Conservation (phyloP, 805 yeast genomes). For the Candida arabinofermentans region DNA sequence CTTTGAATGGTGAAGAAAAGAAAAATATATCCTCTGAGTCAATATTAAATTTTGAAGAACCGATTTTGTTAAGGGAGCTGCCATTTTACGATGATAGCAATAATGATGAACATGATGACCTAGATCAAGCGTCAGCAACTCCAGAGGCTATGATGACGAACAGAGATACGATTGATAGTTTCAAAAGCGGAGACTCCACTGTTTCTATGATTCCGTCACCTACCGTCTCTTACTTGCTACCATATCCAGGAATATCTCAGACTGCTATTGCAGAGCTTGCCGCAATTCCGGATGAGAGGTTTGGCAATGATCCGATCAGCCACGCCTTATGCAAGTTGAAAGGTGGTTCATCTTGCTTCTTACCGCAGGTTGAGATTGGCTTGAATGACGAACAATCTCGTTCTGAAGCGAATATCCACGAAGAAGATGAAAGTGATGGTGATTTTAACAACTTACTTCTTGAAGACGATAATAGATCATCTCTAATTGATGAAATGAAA, state of each 20-base stretch:
- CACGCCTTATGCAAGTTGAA: conserved; percentile 76
- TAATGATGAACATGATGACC: background rate
- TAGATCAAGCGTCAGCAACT: conserved; percentile 1
- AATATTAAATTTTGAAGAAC: background rate
- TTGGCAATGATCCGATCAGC: conserved; percentile 64
- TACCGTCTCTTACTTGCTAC: conserved; percentile 30
- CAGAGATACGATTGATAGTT: conserved; percentile 5
- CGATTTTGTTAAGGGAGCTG: conserved; percentile 12
- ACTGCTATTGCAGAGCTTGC: conserved; percentile 73
- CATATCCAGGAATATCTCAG: conserved; percentile 46
- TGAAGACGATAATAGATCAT: conserved; percentile 9
- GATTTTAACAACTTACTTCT: no score
- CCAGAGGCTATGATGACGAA: conserved; percentile 17
- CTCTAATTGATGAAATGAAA: conserved; percentile 24
- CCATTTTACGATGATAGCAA: conserved; percentile 17
- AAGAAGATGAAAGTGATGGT: background rate
- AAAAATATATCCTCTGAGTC: background rate
- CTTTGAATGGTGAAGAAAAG: background rate
- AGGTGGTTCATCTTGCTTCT: conserved; percentile 41
- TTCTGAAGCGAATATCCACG: background rate
- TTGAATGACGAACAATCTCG: conserved; percentile 24
- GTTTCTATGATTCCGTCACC: conserved; percentile 31
- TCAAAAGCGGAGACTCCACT: conserved; percentile 13
- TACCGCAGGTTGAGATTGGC: conserved; percentile 15
- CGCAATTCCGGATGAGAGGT: conserved; percentile 76